Base-by-base conservation (phyloP, 306 rosid genomes). In the Ochetophila trinervis region DNA sequence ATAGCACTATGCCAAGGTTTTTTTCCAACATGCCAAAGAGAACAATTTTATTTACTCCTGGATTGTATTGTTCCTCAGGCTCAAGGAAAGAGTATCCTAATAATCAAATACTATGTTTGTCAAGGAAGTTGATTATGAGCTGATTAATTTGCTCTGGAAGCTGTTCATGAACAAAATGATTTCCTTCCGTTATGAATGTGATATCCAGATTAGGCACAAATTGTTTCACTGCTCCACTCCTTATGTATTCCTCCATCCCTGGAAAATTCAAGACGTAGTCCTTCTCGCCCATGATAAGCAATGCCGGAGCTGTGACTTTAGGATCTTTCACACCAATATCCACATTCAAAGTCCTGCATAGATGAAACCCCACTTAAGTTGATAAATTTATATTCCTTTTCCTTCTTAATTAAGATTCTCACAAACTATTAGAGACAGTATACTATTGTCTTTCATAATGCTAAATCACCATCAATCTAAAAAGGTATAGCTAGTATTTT, bases 161-260 rank as follows among this genome's bases (percentile, higher is more conserved):
- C 62, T 85, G 91, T 62, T 88, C 88, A 3, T 74, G 85, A 48
- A 80, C 77, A 74, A 83, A 87, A 65, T 82, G 95, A 18, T 32
- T 62, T 60, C 90, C 95, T 57, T 85, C 87, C 20, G 80, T 76
- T 23, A 80, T 16, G 70, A 20, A 80, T 21, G 50, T 65, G 53
- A 66, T 71, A 8, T 87, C 87, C 76, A 82, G 70, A 53, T 80
- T 63, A 0, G 95, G 85, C 37, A 83, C 88, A 57, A 74, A 53
- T 1, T 85, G 67, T 60, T 82, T 85, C 71, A 78, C 76, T 3
- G 58, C 60, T 55, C 79, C 87, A 37, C 80, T 72, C 48, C 77
- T 30, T 57, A 85, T 72, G 48, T 78, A 80, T 11, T 87, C 88
- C 34, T 82, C 90, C 30, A 67, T 56, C 19, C 90, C 87, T 0